These are phyloP conservation scores for Pythium monospermum DNA, from an alignment of 352 stramenopile genomes.

Conservation along the genomic window DNA sequence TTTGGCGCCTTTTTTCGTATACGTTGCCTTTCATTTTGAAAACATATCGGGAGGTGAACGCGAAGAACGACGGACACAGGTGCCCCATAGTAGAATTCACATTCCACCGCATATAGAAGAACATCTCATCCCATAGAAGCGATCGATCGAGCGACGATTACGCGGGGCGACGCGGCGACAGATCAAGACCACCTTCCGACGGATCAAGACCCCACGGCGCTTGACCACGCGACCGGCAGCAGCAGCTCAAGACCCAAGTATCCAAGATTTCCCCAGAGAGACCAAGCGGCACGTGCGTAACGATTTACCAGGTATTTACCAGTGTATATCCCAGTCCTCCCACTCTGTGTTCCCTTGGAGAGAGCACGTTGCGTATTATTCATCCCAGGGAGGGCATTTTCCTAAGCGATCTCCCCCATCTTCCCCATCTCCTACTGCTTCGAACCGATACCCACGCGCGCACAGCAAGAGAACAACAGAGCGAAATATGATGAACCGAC, in stretches of 20 bases:
- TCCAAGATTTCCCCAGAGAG: neutral
- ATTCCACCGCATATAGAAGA: neutral
- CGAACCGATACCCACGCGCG: too few relatives aligned
- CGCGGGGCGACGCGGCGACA: too few relatives aligned
- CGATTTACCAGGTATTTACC: neutral
- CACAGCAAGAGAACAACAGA: neutral
- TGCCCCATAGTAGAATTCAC: constrained; percentile 5
- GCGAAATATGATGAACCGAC: constrained; percentile 1
- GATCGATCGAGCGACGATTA: neutral
- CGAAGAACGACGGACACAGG: neutral
- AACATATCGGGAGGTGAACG: neutral
- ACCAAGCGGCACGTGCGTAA: neutral
- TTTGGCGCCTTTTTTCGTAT: constrained; percentile 19
- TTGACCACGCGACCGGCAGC: neutral
- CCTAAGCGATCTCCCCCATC: neutral
- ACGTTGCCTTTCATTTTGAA: constrained; percentile 18
- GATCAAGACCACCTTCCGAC: neutral
- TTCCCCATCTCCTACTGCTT: too few relatives aligned
- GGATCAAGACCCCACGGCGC: neutral
- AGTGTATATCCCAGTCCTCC: neutral
- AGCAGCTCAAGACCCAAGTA: neutral
- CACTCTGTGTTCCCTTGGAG: neutral
- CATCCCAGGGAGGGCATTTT: neutral
- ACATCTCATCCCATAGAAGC: neutral
- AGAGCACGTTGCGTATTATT: neutral